Evolutionary conservation across 257 asterid genomes (phyloP).

Genomic region (Lithospermum erythrorhizon): DNA sequence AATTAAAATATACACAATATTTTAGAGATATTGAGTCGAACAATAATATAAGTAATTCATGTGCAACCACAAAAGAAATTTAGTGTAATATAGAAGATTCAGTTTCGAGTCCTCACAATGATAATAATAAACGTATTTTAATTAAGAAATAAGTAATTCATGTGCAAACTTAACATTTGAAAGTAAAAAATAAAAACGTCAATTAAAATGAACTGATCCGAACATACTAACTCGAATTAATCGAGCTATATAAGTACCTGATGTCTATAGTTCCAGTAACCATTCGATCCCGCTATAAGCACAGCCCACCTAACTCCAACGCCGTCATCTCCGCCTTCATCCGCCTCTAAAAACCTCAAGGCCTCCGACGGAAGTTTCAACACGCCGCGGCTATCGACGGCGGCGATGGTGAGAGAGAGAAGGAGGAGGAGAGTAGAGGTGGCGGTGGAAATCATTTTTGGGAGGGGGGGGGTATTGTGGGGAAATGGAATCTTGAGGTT

Average conservation of each 20-base stretch:
- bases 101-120: too few species aligned
- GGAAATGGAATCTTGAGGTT: background rate
- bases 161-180: too few species aligned
- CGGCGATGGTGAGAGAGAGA: slow-evolving; percentile 31
- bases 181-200: too few species aligned
- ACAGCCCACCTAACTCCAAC: slow-evolving; percentile 93
- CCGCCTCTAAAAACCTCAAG: slow-evolving; percentile 29
- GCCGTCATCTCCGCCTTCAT: slow-evolving; percentile 31
- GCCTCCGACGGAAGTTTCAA: slow-evolving; percentile 55
- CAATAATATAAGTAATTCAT: too few species aligned
- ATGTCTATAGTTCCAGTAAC: slow-evolving; percentile 93
- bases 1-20: too few species aligned
- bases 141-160: too few species aligned
- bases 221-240: background rate
- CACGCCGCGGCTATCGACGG: slow-evolving; percentile 40
- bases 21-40: too few species aligned
- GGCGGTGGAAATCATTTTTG: slow-evolving; percentile 27
- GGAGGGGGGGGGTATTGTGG: too few species aligned
- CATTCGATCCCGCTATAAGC: slow-evolving; percentile 82
- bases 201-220: background rate
- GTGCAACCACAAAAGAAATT: too few species aligned
- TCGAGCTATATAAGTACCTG: slow-evolving; percentile 47
- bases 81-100: too few species aligned
- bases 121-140: too few species aligned
- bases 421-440: slow-evolving; percentile 40